Percentiles rank a stretch among this genome's conserved stretches.
These are phyloP conservation scores for Tulasnella sp. DNA, from an alignment of 768 basidiomycete genomes.

Conservation along the genomic window DNA sequence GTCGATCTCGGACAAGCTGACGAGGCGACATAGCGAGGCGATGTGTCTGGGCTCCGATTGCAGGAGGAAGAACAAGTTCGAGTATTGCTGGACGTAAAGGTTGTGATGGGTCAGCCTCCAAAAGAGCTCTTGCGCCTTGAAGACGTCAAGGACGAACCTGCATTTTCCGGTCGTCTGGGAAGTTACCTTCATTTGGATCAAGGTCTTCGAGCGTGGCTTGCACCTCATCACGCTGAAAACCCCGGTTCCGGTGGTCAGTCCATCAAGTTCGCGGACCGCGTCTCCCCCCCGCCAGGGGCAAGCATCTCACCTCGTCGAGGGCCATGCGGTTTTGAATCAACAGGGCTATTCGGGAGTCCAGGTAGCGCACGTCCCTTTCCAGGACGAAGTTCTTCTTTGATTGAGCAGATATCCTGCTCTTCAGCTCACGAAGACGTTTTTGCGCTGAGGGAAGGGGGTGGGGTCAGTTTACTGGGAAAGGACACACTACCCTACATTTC, in stretches of 20 bases:
- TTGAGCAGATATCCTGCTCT: slow-evolving; percentile 94
- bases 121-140: background rate
- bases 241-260: background rate
- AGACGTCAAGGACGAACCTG: slow-evolving; percentile 33
- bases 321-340: slow-evolving; percentile 99
- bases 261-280: background rate
- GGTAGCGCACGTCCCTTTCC: slow-evolving; percentile 96
- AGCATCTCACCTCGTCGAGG: slow-evolving; percentile 71
- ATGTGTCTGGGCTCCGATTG: slow-evolving; percentile 98
- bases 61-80: slow-evolving; percentile 96
- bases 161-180: slow-evolving; percentile 88
- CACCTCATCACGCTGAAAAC: slow-evolving; percentile 80
- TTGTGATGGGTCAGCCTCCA: background rate
- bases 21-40: slow-evolving; percentile 91
- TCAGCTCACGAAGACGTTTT: slow-evolving; percentile 92
- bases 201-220: slow-evolving; percentile 94
- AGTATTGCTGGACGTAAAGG: slow-evolving; percentile 69
- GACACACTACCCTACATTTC: background rate
- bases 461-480: slow-evolving; percentile 22
- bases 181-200: slow-evolving; percentile 86
- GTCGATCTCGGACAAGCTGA: slow-evolving; percentile 94
- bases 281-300: background rate
- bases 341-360: slow-evolving; percentile 94
- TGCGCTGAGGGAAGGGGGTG: slow-evolving; percentile 57
- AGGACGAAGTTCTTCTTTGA: slow-evolving; percentile 99